Percentiles rank a stretch among this genome's conserved stretches.
Evolutionary conservation across 202 grass and related monocot species (phyloP).

Genomic region (Panicum virgatum): DNA sequence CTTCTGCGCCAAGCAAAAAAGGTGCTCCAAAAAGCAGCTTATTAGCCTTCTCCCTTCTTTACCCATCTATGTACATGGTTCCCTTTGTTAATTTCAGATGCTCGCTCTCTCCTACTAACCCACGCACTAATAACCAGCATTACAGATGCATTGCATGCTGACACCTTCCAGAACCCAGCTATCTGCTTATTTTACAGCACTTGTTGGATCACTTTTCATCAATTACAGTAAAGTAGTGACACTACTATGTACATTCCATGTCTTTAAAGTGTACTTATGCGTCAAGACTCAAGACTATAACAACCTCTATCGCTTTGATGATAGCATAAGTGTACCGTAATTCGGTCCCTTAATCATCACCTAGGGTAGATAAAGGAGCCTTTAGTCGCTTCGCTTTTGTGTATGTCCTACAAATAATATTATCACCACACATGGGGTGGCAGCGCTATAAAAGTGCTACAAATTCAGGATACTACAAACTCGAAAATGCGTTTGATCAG

Average conservation of each 20-base stretch:
- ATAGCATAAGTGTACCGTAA: conserved; percentile 6
- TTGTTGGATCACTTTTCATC: neutral
- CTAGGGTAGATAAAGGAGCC: neutral
- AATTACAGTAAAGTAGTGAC: conserved; percentile 18
- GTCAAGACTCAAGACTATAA: conserved; percentile 17
- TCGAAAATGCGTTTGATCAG: neutral
- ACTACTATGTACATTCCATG: neutral
- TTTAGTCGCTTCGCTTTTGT: neutral
- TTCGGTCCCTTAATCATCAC: conserved; percentile 19
- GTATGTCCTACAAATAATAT: neutral
- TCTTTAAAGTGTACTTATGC: conserved; percentile 17
- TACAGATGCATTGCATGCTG: neutral
- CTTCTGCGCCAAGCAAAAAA: conserved; percentile 43
- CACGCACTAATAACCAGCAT: neutral
- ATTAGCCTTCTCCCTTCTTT: conserved; percentile 13
- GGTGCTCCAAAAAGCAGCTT: conserved; percentile 8
- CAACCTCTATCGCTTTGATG: conserved; percentile 4
- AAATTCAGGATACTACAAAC: neutral
- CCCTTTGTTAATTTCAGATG: neutral
- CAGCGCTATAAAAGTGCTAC: neutral
- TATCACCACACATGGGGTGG: neutral
- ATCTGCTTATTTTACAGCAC: neutral
- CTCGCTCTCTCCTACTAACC: conserved; percentile 17
- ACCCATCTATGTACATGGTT: neutral
- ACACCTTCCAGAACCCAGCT: conserved; percentile 14